A percentile compares a stretch with the other conserved stretches of the same genome.
phyloP scores from a whole-genome alignment of 2,329 filamentous ascomycete genomes.

The Hymenotorrendiella dingleyae region DNA sequence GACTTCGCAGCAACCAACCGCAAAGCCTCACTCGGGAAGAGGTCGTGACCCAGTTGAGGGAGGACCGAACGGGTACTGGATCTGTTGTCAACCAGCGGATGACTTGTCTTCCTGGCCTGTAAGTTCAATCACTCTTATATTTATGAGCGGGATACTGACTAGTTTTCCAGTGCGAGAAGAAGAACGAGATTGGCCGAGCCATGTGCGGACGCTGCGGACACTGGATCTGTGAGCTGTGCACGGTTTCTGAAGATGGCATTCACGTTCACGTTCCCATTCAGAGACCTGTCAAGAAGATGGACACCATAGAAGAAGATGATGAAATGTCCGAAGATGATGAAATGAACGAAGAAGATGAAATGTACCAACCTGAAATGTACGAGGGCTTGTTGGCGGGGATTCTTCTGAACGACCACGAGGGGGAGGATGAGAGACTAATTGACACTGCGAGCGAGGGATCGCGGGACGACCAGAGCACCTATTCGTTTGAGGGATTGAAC shows the following conservation, averaged over 20 bases:
- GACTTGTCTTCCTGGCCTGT: too few species aligned
- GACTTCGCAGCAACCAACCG: too few species aligned
- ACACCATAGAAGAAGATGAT: not conserved
- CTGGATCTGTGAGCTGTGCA: slow-evolving; percentile 1
- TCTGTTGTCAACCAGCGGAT: too few species aligned
- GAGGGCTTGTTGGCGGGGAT: not conserved
- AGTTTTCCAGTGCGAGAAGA: slow-evolving; percentile 1
- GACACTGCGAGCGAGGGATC: too few species aligned
- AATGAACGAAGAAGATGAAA: not conserved
- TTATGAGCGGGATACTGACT: not conserved
- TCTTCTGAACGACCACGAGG: not conserved
- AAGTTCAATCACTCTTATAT: too few species aligned
- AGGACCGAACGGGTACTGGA: too few species aligned
- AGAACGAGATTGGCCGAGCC: not conserved
- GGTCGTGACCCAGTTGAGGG: too few species aligned
- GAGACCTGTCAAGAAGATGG: not conserved
- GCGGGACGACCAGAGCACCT: too few species aligned
- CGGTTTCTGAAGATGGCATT: not conserved
- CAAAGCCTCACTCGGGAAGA: too few species aligned
- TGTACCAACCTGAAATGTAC: not conserved
- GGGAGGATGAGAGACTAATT: too few species aligned
- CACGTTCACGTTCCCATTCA: too few species aligned
- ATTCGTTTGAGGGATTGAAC: too few species aligned
- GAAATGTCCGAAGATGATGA: not conserved
- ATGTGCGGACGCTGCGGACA: slow-evolving; percentile 4